Base-by-base conservation (phyloP, 768 basidiomycete genomes). In the Trametes cubensis region DNA sequence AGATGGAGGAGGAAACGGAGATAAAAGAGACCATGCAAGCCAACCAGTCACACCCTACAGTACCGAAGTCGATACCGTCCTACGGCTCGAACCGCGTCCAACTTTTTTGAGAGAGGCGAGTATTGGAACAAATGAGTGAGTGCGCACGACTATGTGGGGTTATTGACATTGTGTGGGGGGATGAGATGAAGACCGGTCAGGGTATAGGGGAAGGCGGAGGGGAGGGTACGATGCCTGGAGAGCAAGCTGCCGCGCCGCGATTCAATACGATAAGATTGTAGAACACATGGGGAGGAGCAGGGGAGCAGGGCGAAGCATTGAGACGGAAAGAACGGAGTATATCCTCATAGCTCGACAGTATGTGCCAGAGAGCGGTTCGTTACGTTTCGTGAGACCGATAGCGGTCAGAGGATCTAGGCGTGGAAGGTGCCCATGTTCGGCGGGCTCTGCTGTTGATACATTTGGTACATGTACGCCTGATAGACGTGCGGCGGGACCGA, bases 401-500 rank as follows among this genome's bases (percentile, higher is more conserved):
- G 64, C 67, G 61, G 62, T 64, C 45, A 58, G 52, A 45, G 54
- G 58, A 69, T 73, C 67, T 73, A 75, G 68, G 75, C 70, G 55
- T 75, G 74, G 82, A 87, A 93, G 54, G 87, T 72, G 70, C 90
- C 89, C 86, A 92, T 89, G 75, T 89, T 88, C 66, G 84, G 83
- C 21, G 86, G 84, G 66, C 83, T 86, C 76, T 89, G 87, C 73
- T 87, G 76, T 72, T 89, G 89, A 75, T 92, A 92, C 72, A 89
- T 79, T 76, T 88, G 87, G 72, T 91, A 91, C 89, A 92, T 87
- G 79, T 92, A 92, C 60, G 86, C 82, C 75, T 89, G 86, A 72
- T 92, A 92, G 64, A 88, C 74, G 69, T 90, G 88, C 64, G 87
- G 82, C 11, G 87, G 81, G 48, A 85, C 76, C 61, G 85, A 82